Evolutionary conservation across 805 yeast genomes (phyloP).

Genomic region (Cyberlindnera maritima): DNA sequence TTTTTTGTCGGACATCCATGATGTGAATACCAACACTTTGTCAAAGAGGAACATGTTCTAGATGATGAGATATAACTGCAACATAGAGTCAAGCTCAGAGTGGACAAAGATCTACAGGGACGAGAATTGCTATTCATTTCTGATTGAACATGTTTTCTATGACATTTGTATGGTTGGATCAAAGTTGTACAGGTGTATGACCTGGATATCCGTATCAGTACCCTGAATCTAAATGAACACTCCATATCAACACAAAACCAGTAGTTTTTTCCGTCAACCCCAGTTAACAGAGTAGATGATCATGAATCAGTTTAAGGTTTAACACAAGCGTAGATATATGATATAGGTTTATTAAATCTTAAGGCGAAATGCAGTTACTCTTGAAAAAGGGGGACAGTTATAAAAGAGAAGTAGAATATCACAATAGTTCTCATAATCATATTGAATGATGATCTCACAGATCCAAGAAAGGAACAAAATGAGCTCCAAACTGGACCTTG

Average conservation of each 20-base stretch:
- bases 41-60: conserved; percentile 12
- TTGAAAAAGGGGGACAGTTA: too few relatives aligned
- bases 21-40: neutral
- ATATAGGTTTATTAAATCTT: too few relatives aligned
- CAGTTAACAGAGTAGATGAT: too few relatives aligned
- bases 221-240: too few relatives aligned
- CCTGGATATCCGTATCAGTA: conserved; percentile 15
- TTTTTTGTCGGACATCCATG: conserved; percentile 3
- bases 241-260: too few relatives aligned
- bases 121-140: conserved; percentile 58
- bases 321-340: neutral
- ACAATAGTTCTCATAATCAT: neutral
- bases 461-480: neutral
- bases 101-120: conserved; percentile 44
- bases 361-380: too few relatives aligned
- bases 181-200: conserved; percentile 21
- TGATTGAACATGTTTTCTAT: conserved; percentile 9
- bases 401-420: too few relatives aligned
- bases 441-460: neutral
- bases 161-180: neutral
- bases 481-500: too few relatives aligned
- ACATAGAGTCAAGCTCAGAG: conserved; percentile 94
- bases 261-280: too few relatives aligned
- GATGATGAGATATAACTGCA: conserved; percentile 76
- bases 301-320: too few relatives aligned